These are phyloP conservation scores for Colletotrichum sp. DNA, from an alignment of 2,329 filamentous ascomycete genomes.

Conservation along the genomic window DNA sequence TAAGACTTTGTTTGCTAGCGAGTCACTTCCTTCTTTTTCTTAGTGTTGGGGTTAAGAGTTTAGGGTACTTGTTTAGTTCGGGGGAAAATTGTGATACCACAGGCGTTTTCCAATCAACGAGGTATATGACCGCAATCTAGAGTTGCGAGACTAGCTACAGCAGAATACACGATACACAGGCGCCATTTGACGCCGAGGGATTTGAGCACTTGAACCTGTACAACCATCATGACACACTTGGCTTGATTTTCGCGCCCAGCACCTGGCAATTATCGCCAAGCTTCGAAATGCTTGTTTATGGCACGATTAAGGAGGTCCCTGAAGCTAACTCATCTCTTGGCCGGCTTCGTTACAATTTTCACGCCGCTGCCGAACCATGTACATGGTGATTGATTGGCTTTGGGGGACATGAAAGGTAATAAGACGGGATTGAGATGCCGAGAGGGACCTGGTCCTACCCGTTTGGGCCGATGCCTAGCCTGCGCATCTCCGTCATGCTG, in stretches of 20 bases:
- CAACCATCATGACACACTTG: neutral
- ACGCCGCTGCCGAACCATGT: neutral
- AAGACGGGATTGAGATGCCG: neutral
- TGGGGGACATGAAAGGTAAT: neutral
- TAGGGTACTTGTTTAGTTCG: neutral
- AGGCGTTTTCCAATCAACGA: slow-evolving; percentile 1
- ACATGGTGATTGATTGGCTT: neutral
- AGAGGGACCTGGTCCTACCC: neutral
- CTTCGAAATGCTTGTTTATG: no score
- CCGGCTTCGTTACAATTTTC: neutral
- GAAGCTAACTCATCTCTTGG: neutral
- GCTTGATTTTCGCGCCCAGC: no score
- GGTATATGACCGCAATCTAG: neutral
- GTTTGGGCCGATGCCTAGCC: neutral
- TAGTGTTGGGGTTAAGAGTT: neutral
- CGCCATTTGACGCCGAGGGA: neutral
- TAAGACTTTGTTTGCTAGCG: neutral
- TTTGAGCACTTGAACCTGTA: neutral
- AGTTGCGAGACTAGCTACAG: neutral
- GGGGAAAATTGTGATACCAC: slow-evolving; percentile 11
- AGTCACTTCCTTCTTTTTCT: slow-evolving; percentile 1
- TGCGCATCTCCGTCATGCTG: slow-evolving; percentile 8
- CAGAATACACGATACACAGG: neutral
- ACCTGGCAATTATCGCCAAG: neutral
- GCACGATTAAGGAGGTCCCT: neutral